Evolutionary conservation across 345 rosid genomes (phyloP), one percentile per base, ranked within the genome.

Genomic region (Eucalyptus brandiana): DNA sequence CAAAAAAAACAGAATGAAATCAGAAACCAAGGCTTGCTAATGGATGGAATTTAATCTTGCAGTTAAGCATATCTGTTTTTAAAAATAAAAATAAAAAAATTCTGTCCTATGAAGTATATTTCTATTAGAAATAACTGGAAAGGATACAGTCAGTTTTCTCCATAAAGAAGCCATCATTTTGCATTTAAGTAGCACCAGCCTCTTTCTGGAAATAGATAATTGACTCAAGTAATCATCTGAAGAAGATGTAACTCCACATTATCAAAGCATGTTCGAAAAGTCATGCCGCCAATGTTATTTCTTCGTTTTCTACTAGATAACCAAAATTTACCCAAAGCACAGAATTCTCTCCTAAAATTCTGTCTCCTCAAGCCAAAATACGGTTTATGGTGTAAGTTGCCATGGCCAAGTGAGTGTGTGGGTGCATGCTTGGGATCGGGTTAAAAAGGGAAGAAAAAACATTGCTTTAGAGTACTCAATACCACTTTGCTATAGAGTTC

Each of bases 401-500:
- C 16, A 76, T 11, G 9, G 17, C 5, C 47, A 21, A 14, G 47
- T 21, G 47, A 76, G 85, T 21, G 47, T 40, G 85, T 6, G 30
- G 85, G 85, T 21, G 47, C 24, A 40, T 11, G 85, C 24, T 2
- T 72, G 28, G 83, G 83, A 10, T 72, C 12, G 5, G 28, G 14
- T 40, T 40, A 76, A 40, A 40, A 8, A 76, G 47, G 85, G 85
- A 40, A 76, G 47, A 47, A 48, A 48, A 87, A 87, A 62, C 87
- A 53, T 34, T 32, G 88, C 34, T 87, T 24, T 12, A 44, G 50
- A 72, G 34, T 76, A 76, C 47, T 76, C 40, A 91, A 87, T 91
- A 96, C 98, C 98, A 96, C 90, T 95, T 95, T 44, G 81, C 94
- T 28, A 96, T 93, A 87, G 93, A 92, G 87, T 94, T 93, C 87